Evolutionary conservation across 2,329 filamentous ascomycete genomes (phyloP).

Genomic region (Penicillium corylophilum): DNA sequence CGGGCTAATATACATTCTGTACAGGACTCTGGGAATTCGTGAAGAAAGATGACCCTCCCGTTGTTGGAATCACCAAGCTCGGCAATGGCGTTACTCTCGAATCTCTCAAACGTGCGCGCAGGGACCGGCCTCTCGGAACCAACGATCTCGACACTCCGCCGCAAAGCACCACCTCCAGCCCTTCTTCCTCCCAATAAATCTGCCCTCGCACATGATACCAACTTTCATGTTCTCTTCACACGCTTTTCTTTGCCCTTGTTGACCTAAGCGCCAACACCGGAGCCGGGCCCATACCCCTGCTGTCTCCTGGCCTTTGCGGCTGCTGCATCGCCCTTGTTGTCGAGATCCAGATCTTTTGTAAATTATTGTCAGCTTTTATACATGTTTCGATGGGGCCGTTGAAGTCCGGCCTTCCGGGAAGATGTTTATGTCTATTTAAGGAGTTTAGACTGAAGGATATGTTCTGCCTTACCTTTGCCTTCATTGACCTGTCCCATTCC

Average conservation of each 20-base stretch:
- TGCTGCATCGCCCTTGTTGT: conserved; percentile 39
- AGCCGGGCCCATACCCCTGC: conserved; percentile 56
- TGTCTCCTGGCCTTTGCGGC: conserved; percentile 46
- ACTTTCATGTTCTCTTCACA: conserved; percentile 10
- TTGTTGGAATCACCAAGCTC: conserved; percentile 91
- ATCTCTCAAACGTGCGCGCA: conserved; percentile 76
- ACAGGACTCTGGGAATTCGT: conserved; percentile 77
- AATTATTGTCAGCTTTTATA: conserved; percentile 42
- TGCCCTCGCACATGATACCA: conserved; percentile 7
- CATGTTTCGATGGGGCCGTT: conserved; percentile 14
- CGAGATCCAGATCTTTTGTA: conserved; percentile 39
- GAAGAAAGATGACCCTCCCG: conserved; percentile 81
- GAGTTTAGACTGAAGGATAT: conserved; percentile 30
- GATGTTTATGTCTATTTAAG: conserved; percentile 24
- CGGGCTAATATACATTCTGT: conserved; percentile 15
- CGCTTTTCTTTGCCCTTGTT: conserved; percentile 11
- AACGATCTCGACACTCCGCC: conserved; percentile 30
- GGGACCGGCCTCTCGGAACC: conserved; percentile 54
- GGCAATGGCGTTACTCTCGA: conserved; percentile 77
- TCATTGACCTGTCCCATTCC: conserved; percentile 51
- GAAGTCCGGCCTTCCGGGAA: conserved; percentile 1
- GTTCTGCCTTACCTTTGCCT: conserved; percentile 35
- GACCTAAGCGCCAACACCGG: conserved; percentile 54
- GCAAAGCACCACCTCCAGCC: conserved; percentile 36
- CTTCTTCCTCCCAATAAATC: conserved; percentile 37